Base-by-base conservation (phyloP, 176 grass and related monocot genomes). In the Oryza meyeriana region DNA sequence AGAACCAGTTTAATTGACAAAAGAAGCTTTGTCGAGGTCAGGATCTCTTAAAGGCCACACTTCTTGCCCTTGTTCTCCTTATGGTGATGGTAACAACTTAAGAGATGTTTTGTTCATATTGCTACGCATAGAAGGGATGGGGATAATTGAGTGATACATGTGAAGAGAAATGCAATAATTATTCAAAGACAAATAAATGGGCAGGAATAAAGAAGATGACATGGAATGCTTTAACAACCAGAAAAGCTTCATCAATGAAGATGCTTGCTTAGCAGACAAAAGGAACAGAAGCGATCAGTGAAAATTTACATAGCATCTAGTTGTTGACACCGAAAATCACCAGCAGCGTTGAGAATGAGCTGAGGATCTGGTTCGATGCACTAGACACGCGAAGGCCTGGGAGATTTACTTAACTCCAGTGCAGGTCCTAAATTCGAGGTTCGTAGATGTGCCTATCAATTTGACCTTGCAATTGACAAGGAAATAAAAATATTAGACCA, bases 51-150 rank as follows among this genome's bases (percentile, higher is more conserved):
- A 74, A n/a, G 24, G 47, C 8, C 2, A 68, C 40, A 26, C 63
- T 79, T 25, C 33, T 64, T 57, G 26, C 71, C 30, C 31, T 50
- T 26, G 26, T 71, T 33, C 71, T 63, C 62, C 25, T 57, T 68
- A 88, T 18, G 40, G 76, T 48, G 63, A 80, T 45, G 34, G 52
- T n/a, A 61, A 50, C 13, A 87, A 39, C 40, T 83, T 71, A 82
- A 82, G 27, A 79, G 4, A 12, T 35, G 34, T 59, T 22, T n/a
- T 72, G 29, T 79, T 33, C 17, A 32, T 24, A 61, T 27, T 64
- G 12, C 75, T 61, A 47, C 35, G 79, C 39, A 58, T 39, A 42
- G 7, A 84, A 88, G 24, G 52, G 26, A n/a, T 3, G 32, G 32
- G 4, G 32, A 33, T 33, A 33, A 33, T 33, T 33, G 32, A 33